These are phyloP conservation scores for Claviceps digitariae DNA, from an alignment of 2,329 filamentous ascomycete species.

Conservation along the genomic window DNA sequence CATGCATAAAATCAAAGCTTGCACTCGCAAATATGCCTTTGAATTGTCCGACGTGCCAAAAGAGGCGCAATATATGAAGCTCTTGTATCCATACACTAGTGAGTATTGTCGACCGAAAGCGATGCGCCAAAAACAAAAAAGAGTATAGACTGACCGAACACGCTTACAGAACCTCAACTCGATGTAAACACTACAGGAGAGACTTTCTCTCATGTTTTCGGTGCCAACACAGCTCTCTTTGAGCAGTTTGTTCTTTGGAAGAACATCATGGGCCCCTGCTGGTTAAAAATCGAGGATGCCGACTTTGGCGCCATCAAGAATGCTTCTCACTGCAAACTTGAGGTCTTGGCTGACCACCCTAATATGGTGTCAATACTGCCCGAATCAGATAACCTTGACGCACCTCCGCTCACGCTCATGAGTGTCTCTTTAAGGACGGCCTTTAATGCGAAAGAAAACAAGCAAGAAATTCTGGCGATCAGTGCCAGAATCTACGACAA, in stretches of 20 bases:
- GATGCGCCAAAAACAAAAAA: background rate
- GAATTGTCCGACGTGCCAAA: conserved; percentile 77
- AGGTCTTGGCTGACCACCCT: conserved; percentile 69
- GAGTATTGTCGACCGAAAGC: conserved; percentile 7
- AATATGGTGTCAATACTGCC: conserved; percentile 58
- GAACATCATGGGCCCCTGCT: conserved; percentile 97
- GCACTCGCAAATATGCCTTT: conserved; percentile 86
- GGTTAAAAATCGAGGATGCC: conserved; percentile 79
- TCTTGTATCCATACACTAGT: conserved; percentile 90
- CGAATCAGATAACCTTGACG: conserved; percentile 69
- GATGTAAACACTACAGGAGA: conserved; percentile 61
- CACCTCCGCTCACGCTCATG: conserved; percentile 89
- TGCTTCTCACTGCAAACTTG: conserved; percentile 92
- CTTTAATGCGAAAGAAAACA: conserved; percentile 85
- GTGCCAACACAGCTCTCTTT: conserved; percentile 83
- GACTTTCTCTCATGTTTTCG: conserved; percentile 90
- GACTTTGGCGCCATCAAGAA: conserved; percentile 80
- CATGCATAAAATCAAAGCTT: conserved; percentile 89
- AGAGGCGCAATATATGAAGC: conserved; percentile 82
- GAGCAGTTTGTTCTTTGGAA: conserved; percentile 99
- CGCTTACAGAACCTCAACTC: conserved; percentile 49
- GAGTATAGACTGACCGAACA: conserved; percentile 8
- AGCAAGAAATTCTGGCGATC: conserved; percentile 86
- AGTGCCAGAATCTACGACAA: conserved; percentile 91
- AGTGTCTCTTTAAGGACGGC: conserved; percentile 78